Conservation (phyloP, 371 early-diverging fungal species). For the Mucor circinelloides region DNA sequence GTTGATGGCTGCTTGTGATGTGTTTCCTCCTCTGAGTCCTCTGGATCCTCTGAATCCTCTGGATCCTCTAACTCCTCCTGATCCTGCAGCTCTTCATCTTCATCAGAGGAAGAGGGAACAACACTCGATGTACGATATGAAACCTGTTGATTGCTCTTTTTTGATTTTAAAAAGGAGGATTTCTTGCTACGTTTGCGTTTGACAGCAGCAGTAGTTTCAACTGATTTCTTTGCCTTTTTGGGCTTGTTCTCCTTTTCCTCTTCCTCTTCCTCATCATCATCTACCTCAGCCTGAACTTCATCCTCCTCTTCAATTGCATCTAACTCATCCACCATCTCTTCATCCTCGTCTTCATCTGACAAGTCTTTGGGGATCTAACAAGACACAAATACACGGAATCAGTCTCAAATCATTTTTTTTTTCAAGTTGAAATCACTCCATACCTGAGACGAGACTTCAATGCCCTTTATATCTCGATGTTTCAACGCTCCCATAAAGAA, state of each 20-base stretch:
- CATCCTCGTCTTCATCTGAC: conserved; percentile 16
- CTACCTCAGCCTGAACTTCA: neutral
- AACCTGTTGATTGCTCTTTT: neutral
- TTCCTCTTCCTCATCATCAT: neutral
- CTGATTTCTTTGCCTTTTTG: neutral
- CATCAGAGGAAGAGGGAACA: conserved; percentile 22
- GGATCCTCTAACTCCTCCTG: conserved; percentile 7
- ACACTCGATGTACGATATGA: conserved; percentile 15
- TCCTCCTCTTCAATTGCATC: neutral
- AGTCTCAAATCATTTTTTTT: neutral
- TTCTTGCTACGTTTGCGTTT: neutral
- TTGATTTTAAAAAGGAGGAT: neutral
- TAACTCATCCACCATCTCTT: conserved; percentile 17
- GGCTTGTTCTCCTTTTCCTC: neutral
- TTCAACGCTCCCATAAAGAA: conserved; percentile 72
- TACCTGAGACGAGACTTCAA: conserved; percentile 76
- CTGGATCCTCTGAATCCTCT: neutral
- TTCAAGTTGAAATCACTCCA: neutral
- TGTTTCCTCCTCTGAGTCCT: neutral
- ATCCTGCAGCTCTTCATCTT: conserved; percentile 14
- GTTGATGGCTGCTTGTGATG: neutral
- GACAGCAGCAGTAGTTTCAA: neutral
- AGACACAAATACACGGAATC: neutral
- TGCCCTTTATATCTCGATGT: conserved; percentile 75
- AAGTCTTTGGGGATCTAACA: conserved; percentile 28